phyloP scores from a whole-genome alignment of 345 rosid species.

The Citropsis articulata region DNA sequence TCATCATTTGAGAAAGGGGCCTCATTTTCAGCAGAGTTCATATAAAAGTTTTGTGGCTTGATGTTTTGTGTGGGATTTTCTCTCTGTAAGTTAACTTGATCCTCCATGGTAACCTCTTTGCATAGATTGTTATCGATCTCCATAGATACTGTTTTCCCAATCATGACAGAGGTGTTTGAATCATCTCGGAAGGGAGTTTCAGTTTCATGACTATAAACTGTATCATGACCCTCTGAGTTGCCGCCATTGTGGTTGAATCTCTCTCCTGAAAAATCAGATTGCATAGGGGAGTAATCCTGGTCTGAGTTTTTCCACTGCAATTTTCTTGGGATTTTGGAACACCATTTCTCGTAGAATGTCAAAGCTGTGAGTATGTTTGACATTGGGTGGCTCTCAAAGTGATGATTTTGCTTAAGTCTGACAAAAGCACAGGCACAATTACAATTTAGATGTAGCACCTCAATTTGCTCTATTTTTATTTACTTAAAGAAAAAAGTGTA shows the following conservation, averaged over 20 bases:
- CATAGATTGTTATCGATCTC: slow-evolving; percentile 14
- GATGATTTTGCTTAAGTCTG: slow-evolving; percentile 57
- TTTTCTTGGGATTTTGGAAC: slow-evolving; percentile 36
- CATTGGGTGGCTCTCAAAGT: slow-evolving; percentile 45
- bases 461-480: not conserved
- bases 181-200: slow-evolving; percentile 28
- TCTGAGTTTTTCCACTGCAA: slow-evolving; percentile 39
- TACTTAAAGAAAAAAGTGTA: not conserved
- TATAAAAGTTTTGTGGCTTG: slow-evolving; percentile 31
- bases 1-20: slow-evolving; percentile 31
- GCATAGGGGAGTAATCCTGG: slow-evolving; percentile 10
- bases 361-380: slow-evolving; percentile 54
- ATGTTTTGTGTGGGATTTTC: slow-evolving; percentile 18
- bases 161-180: slow-evolving; percentile 72
- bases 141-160: slow-evolving; percentile 29
- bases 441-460: not conserved
- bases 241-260: slow-evolving; percentile 25
- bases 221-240: slow-evolving; percentile 28
- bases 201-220: slow-evolving; percentile 29
- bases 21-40: slow-evolving; percentile 51
- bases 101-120: slow-evolving; percentile 26
- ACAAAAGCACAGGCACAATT: slow-evolving; percentile 18
- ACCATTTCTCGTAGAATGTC: slow-evolving; percentile 64
- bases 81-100: slow-evolving; percentile 19
- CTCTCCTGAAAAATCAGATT: slow-evolving; percentile 32